phyloP scores from a whole-genome alignment of 139 green algal species.

The Auxenochlorella pyrenoidosa region DNA sequence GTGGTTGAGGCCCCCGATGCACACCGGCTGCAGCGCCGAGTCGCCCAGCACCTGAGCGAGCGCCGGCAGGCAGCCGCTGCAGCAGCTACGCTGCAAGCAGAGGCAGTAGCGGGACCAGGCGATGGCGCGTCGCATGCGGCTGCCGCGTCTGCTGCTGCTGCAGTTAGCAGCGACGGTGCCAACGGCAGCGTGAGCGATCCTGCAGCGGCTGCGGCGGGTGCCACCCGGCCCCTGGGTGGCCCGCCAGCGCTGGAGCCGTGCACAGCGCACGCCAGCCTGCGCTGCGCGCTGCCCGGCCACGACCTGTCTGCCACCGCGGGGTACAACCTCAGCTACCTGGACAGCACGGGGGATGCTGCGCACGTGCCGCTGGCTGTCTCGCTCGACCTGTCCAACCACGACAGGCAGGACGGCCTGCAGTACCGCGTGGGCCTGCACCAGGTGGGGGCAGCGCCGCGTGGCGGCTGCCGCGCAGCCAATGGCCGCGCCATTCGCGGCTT shows the following conservation, averaged over 20 bases:
- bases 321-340: slow-evolving; percentile 52
- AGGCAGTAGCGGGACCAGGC: not conserved
- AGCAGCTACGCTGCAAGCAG: not conserved
- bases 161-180: not conserved
- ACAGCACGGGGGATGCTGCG: slow-evolving; percentile 45
- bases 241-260: slow-evolving; percentile 6
- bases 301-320: slow-evolving; percentile 41
- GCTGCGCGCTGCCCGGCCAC: slow-evolving; percentile 43
- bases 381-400: slow-evolving; percentile 53
- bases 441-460: slow-evolving; percentile 14
- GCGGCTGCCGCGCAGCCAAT: too few species aligned
- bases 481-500: too few species aligned
- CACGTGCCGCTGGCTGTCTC: slow-evolving; percentile 50
- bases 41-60: not conserved
- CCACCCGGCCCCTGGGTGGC: not conserved
- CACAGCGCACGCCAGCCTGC: slow-evolving; percentile 21
- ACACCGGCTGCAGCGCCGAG: not conserved
- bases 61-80: not conserved
- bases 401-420: slow-evolving; percentile 65
- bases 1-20: slow-evolving; percentile 54
- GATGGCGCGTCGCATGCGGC: not conserved
- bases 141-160: not conserved
- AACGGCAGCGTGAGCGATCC: not conserved
- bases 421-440: slow-evolving; percentile 68
- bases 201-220: not conserved